These are phyloP conservation scores for Microsporum ferrugineum DNA, from an alignment of 2,329 filamentous ascomycete species.

Conservation along the genomic window DNA sequence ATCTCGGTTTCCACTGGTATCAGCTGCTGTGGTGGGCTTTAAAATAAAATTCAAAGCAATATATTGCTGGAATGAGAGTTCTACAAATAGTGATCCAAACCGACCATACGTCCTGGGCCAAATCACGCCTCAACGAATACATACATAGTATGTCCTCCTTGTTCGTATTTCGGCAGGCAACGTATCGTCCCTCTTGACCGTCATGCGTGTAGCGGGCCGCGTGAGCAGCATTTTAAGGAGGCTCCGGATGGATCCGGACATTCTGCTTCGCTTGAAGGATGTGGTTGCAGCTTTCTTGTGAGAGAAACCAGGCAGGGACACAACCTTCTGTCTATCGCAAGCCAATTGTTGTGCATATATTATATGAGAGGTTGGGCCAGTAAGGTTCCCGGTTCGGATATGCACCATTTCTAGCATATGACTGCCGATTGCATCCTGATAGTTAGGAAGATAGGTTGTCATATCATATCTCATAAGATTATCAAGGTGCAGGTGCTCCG, in stretches of 20 bases:
- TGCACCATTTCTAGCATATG: background rate
- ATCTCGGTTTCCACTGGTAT: background rate
- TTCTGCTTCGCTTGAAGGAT: background rate
- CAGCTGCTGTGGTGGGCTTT: background rate
- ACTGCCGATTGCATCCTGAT: background rate
- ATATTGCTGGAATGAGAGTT: background rate
- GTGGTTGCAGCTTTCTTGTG: background rate
- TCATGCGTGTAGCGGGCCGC: background rate
- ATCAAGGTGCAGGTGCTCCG: background rate
- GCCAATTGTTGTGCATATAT: background rate
- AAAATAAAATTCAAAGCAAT: background rate
- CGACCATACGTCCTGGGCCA: background rate
- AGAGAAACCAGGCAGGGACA: background rate
- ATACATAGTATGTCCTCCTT: background rate
- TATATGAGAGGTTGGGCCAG: background rate
- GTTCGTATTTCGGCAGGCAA: background rate
- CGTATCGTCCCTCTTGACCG: background rate
- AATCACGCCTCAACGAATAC: background rate
- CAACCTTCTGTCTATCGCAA: background rate
- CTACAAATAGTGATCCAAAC: background rate
- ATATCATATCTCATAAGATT: background rate
- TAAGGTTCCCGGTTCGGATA: background rate
- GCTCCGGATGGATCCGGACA: background rate
- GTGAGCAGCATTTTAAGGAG: background rate
- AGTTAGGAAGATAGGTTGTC: background rate